Evolutionary conservation across 768 basidiomycete species (phyloP), one percentile per base, ranked within the genome.

Genomic region (Cystobasidiopsis lactophilus): DNA sequence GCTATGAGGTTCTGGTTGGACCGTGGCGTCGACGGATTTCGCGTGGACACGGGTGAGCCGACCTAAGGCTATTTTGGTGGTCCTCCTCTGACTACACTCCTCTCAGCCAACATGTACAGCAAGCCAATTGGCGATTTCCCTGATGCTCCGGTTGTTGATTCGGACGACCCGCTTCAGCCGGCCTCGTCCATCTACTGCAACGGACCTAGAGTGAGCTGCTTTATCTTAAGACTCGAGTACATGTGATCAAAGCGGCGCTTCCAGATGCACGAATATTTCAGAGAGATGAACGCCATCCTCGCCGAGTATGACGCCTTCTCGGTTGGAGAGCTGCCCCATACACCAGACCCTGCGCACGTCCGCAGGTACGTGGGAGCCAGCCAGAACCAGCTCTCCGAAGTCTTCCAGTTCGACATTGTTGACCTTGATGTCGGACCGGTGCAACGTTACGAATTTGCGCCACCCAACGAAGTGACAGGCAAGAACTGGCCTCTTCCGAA

Each of bases 1-100:
- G 30, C 37, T 18, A 24, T 82, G 78, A 65, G 66, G 41, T 82
- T 79, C 61, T 82, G 80, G 80, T 69, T 81, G n/a, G 72, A 76
- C 51, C 69, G 76, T 46, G 80, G 82, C 1, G 77, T 77, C 55
- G 79, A 82, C 55, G 82, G 80, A 1, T 84, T 83, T 64, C 69
- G 79, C 21, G 77, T 82, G 59, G 52, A 75, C 66, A 56, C 53
- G 31, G n/a, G n/a, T n/a, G n/a, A n/a, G n/a, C n/a, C n/a, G n/a
- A n/a, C n/a, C n/a, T n/a, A n/a, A n/a, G n/a, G n/a, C n/a, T n/a
- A n/a, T n/a, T n/a, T n/a, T n/a, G n/a, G n/a, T n/a, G n/a, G n/a
- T n/a, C n/a, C n/a, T n/a, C n/a, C n/a, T n/a, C n/a, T n/a, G n/a
- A n/a, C n/a, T n/a, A n/a, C n/a, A n/a, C n/a, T n/a, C n/a, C n/a